Evolutionary conservation across 441 rosid genomes (phyloP).

Genomic region (Mallotus repandus): DNA sequence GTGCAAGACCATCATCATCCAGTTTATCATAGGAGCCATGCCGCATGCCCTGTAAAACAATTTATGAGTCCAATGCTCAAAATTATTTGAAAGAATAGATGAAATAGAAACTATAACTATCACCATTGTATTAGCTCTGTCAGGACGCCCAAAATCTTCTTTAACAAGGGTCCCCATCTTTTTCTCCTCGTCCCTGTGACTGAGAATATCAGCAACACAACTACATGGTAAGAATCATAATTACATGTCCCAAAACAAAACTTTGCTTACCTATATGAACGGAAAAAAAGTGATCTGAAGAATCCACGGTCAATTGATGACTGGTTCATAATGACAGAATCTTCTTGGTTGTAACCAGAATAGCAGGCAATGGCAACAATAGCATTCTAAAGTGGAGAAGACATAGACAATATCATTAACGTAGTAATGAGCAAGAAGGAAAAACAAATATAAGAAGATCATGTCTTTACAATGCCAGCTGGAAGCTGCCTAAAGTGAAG

Average conservation of each 20-base stretch:
- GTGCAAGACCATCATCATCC: slow-evolving; percentile 99
- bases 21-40: slow-evolving; percentile 98
- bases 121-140: slow-evolving; percentile 90
- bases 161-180: slow-evolving; percentile 99
- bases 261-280: slow-evolving; percentile 71
- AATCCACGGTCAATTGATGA: slow-evolving; percentile 98
- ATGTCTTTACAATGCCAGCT: slow-evolving; percentile 83
- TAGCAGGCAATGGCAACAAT: slow-evolving; percentile 97
- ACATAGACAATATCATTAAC: slow-evolving; percentile 15
- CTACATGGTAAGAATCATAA: slow-evolving; percentile 13
- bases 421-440: not conserved
- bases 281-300: slow-evolving; percentile 93
- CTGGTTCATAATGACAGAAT: slow-evolving; percentile 99
- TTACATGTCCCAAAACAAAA: not conserved
- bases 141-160: slow-evolving; percentile 98
- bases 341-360: slow-evolving; percentile 99
- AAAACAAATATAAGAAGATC: slow-evolving; percentile 5
- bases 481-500: slow-evolving; percentile 99
- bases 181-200: slow-evolving; percentile 93
- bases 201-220: slow-evolving; percentile 19
- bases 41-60: slow-evolving; percentile 82
- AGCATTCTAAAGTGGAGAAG: slow-evolving; percentile 65
- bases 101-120: slow-evolving; percentile 13
- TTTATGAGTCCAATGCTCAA: slow-evolving; percentile 21
- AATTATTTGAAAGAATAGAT: slow-evolving; percentile 1